Evolutionary conservation across 441 rosid genomes (phyloP).

Genomic region (Arabidopsis hybrid): DNA sequence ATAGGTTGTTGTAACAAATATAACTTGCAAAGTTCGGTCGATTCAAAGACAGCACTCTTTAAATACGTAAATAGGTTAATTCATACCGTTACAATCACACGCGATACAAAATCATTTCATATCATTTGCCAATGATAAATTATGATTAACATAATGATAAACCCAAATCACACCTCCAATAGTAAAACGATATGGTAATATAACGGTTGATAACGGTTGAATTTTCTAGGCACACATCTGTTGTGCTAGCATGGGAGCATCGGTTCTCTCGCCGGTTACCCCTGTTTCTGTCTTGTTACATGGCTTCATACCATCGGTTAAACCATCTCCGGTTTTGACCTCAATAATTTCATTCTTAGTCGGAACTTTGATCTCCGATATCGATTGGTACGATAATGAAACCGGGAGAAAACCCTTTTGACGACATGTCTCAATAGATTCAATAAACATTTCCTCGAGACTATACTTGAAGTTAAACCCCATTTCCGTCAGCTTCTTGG

Average conservation of each 20-base stretch:
- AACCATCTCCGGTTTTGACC: constrained; percentile 14
- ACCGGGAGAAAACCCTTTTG: constrained; percentile 70
- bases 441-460: constrained; percentile 76
- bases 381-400: constrained; percentile 7
- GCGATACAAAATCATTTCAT: neutral
- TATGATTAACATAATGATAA: neutral
- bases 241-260: constrained; percentile 17
- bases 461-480: constrained; percentile 78
- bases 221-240: constrained; percentile 40
- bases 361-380: constrained; percentile 21
- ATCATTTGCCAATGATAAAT: neutral
- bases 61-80: constrained; percentile 18
- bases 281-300: constrained; percentile 35
- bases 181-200: neutral
- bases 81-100: constrained; percentile 10
- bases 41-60: constrained; percentile 1
- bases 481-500: constrained; percentile 68
- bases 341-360: constrained; percentile 6
- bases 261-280: constrained; percentile 27
- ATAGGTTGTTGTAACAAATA: too few relatives aligned
- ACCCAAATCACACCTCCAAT: constrained; percentile 20
- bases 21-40: neutral
- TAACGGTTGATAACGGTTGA: neutral
- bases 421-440: constrained; percentile 74
- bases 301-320: constrained; percentile 29